Percentiles rank a stretch among this genome's conserved stretches.
These are phyloP conservation scores for Arabidopsis thaliana DNA, from an alignment of 345 rosid species.

Conservation along the genomic window TAIR10.1 NC_003071.7:17604501-17605000, in stretches of 20 bases:
- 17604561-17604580: slow-evolving; percentile 74
- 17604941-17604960: slow-evolving; percentile 71
- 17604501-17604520: slow-evolving; percentile 69
- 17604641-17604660: slow-evolving; percentile 78
- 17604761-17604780: slow-evolving; percentile 87
- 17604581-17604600: slow-evolving; percentile 49
- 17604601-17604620: slow-evolving; percentile 61
- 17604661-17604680: slow-evolving; percentile 86
- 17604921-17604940: slow-evolving; percentile 55
- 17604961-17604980: slow-evolving; percentile 86
- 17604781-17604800: slow-evolving; percentile 67
- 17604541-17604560: slow-evolving; percentile 72
- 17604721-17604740: slow-evolving; percentile 76
- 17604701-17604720: slow-evolving; percentile 76
- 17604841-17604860: slow-evolving; percentile 54
- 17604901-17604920: slow-evolving; percentile 61
- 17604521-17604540: slow-evolving; percentile 75
- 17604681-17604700: slow-evolving; percentile 82
- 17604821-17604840: slow-evolving; percentile 72
- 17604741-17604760: slow-evolving; percentile 81
- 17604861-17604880: slow-evolving; percentile 75
- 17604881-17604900: slow-evolving; percentile 70
- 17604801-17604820: slow-evolving; percentile 76
- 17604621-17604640: slow-evolving; percentile 74
- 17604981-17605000: slow-evolving; percentile 84